A percentile compares a stretch with the other conserved stretches of the same genome.
Evolutionary conservation across 306 rosid genomes (phyloP).

Genomic region (Cucurbita ficifolia): DNA sequence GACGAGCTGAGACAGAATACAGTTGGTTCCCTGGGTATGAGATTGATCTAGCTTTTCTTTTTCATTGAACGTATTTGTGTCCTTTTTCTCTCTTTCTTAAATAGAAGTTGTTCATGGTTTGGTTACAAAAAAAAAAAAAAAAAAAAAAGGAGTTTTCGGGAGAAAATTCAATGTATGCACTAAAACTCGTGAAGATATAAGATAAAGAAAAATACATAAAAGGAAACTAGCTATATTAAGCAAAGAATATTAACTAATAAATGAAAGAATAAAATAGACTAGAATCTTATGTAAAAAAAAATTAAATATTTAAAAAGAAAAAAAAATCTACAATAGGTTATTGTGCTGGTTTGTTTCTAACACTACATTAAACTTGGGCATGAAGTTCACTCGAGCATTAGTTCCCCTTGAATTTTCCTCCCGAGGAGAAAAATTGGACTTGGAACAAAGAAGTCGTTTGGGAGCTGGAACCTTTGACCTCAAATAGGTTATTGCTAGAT

Average conservation of each 20-base stretch:
- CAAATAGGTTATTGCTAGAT: neutral
- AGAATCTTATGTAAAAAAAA: neutral
- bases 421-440: neutral
- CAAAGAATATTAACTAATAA: neutral
- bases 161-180: no score
- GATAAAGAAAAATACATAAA: neutral
- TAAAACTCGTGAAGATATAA: no score
- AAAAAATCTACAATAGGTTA: neutral
- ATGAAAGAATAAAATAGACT: neutral
- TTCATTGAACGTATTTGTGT: neutral
- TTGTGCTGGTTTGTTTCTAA: neutral
- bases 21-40: constrained; percentile 99
- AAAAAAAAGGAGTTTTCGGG: neutral
- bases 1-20: constrained; percentile 45
- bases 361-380: neutral
- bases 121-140: neutral
- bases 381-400: neutral
- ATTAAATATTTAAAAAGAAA: no score
- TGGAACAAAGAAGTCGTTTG: neutral
- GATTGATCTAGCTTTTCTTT: neutral
- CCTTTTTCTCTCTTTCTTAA: neutral
- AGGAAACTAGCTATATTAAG: neutral
- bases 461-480: neutral
- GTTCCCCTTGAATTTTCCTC: neutral
- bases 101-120: neutral